Conservation (phyloP, 139 green algal species). For the Chlamydomonas sp. region DNA sequence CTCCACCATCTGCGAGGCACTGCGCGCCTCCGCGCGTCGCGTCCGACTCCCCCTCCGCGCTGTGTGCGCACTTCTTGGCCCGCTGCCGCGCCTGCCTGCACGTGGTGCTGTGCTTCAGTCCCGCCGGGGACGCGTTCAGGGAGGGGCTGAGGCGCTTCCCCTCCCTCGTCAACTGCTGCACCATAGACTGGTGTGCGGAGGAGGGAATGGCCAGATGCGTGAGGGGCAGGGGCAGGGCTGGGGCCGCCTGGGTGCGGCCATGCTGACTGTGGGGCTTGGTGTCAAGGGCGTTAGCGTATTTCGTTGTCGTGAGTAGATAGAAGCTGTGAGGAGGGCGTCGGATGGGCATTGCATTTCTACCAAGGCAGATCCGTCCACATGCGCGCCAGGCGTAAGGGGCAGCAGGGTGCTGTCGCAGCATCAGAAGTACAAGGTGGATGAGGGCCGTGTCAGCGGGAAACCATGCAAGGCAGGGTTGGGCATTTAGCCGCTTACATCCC, state of each 20-base stretch:
- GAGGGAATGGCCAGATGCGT: not conserved
- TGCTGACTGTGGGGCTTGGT: too few relatives aligned
- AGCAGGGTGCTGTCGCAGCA: conserved; percentile 45
- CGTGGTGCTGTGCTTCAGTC: conserved; percentile 74
- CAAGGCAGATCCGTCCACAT: too few relatives aligned
- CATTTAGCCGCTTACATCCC: too few relatives aligned
- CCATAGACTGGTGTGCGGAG: conserved; percentile 48
- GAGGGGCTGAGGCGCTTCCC: conserved; percentile 65
- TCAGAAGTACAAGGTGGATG: conserved; percentile 30
- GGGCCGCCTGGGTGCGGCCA: not conserved
- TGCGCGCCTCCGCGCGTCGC: conserved; percentile 18
- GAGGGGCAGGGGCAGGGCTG: not conserved
- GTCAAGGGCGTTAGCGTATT: too few relatives aligned
- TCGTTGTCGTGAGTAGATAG: too few relatives aligned
- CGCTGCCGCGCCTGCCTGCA: conserved; percentile 73
- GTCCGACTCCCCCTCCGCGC: conserved; percentile 26
- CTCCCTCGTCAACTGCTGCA: conserved; percentile 76
- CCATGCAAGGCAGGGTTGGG: too few relatives aligned
- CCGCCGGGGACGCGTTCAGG: conserved; percentile 73
- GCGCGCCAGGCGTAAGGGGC: conserved; percentile 32
- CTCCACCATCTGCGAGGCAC: conserved; percentile 61
- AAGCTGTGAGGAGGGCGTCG: too few relatives aligned
- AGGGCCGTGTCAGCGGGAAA: too few relatives aligned
- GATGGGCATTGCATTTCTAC: too few relatives aligned
- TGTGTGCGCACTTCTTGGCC: conserved; percentile 70